Evolutionary conservation across 2,329 filamentous ascomycete genomes (phyloP), one percentile per base, ranked within the genome.

Genomic region (Alternaria sp.): DNA sequence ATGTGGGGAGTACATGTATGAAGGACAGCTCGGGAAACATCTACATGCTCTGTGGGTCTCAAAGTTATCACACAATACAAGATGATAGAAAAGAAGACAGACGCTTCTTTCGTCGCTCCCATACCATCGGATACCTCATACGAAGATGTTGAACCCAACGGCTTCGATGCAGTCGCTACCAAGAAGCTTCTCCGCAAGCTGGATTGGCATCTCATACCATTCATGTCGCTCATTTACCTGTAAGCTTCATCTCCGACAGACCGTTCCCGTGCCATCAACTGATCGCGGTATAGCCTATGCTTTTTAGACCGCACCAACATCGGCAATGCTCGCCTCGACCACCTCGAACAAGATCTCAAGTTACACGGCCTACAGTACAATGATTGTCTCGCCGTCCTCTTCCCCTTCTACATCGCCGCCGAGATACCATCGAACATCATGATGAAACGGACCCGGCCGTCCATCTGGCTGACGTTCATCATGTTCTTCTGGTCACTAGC

Each of bases 141-240:
- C 20, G 67, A 67, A 8, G 70, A 77, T 46, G 58, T 71, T n/a
- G 76, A 78, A 49, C 43, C 61, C 2, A 70, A 74, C 37, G 75
- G 74, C 25, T 83, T 79, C 55, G 81, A 84, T 63, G 70, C 60
- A 23, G 64, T 66, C 25, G 79, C 79, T 15, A 87, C 83, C n/a
- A 86, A 82, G 67, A 81, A 78, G 59, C 82, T 89, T 0, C 71
- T 89, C 41, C 79, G 84, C 69, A 86, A 86, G 76, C 80, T 87
- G 66, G 84, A 89, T 74, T 78, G 83, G 80, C 80, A 84, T 71
- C 82, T 90, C 21, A 84, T 89, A 47, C 88, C 88, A 1, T 86
- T 88, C 75, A 84, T 89, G 65, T 84, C 87, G 5, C 72, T 89
- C 0, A 82, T 90, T 18, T 89, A 89, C 66, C 78, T 89, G 79